Evolutionary conservation across 129 eudicot genomes (phyloP).

Genomic region (Flaveria ramosissima): DNA sequence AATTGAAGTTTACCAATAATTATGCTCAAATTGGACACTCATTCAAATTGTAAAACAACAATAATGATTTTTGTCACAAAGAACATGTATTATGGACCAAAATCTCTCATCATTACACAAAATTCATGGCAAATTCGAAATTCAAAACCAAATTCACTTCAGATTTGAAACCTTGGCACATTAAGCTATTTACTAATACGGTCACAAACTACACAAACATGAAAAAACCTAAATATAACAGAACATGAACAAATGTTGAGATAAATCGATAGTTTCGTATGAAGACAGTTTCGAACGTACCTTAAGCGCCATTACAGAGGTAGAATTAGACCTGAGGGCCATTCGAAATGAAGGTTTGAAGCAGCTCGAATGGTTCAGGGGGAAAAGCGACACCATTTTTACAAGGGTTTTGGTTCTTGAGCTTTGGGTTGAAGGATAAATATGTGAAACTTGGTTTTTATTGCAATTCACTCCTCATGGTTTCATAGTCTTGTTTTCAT

Average conservation of each 20-base stretch:
- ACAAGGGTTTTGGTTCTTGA: slow-evolving; percentile 26
- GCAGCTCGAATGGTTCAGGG: slow-evolving; percentile 27
- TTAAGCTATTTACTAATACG: neutral
- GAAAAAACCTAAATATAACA: slow-evolving; percentile 19
- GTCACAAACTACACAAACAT: slow-evolving; percentile 1
- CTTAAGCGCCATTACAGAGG: slow-evolving; percentile 38
- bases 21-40: neutral
- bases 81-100: neutral
- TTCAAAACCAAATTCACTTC: neutral
- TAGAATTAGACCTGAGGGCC: slow-evolving; percentile 49
- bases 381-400: slow-evolving; percentile 36
- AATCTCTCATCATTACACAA: neutral
- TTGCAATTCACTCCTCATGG: slow-evolving; percentile 13
- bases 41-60: neutral
- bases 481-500: neutral
- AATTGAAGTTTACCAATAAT: neutral
- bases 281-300: slow-evolving; percentile 17
- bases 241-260: slow-evolving; percentile 3
- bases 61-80: neutral
- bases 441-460: neutral
- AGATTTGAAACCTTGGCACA: too few relatives aligned
- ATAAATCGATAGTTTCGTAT: neutral
- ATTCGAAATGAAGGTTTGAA: slow-evolving; percentile 34
- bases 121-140: slow-evolving; percentile 9
- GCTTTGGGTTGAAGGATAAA: slow-evolving; percentile 15